phyloP scores from a whole-genome alignment of 805 yeast species.

The Candida easanensis region DNA sequence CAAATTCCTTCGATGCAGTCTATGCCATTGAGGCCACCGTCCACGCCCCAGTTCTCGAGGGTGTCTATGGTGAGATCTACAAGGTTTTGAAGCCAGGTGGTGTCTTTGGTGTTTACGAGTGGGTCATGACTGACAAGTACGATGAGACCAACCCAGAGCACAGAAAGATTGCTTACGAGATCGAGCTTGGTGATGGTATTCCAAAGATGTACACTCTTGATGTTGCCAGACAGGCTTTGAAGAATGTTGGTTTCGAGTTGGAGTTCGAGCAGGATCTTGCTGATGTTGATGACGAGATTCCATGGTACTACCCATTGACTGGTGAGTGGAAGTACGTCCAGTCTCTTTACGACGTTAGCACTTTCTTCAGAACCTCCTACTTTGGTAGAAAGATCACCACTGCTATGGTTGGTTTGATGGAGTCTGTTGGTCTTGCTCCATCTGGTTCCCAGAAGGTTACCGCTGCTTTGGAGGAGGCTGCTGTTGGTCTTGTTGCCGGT shows the following conservation, averaged over 20 bases:
- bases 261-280: constrained; percentile 80
- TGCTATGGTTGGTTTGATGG: constrained; percentile 75
- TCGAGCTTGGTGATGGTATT: constrained; percentile 97
- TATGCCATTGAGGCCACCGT: constrained; percentile 99
- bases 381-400: constrained; percentile 87
- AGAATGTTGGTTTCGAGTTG: constrained; percentile 83
- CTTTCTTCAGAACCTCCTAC: constrained; percentile 84
- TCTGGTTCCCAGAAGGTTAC: constrained; percentile 90
- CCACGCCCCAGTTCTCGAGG: constrained; percentile 95
- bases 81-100: constrained; percentile 98
- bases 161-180: constrained; percentile 93
- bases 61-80: constrained; percentile 92
- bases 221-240: constrained; percentile 86
- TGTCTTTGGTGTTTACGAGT: constrained; percentile 94
- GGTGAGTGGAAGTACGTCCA: constrained; percentile 93
- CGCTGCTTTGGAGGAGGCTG: constrained; percentile 93
- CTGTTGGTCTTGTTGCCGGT: constrained; percentile 90
- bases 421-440: constrained; percentile 85
- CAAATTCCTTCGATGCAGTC: constrained; percentile 89
- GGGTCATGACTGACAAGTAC: constrained; percentile 96
- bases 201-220: constrained; percentile 89
- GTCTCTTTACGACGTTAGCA: constrained; percentile 69
- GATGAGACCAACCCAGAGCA: constrained; percentile 87
- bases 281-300: constrained; percentile 73
- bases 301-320: constrained; percentile 96